A percentile compares a stretch with the other conserved stretches of the same genome.
These are phyloP conservation scores for Eimeria acervulina DNA, from an alignment of 169 alveolate genomes.

Conservation along the genomic window DNA sequence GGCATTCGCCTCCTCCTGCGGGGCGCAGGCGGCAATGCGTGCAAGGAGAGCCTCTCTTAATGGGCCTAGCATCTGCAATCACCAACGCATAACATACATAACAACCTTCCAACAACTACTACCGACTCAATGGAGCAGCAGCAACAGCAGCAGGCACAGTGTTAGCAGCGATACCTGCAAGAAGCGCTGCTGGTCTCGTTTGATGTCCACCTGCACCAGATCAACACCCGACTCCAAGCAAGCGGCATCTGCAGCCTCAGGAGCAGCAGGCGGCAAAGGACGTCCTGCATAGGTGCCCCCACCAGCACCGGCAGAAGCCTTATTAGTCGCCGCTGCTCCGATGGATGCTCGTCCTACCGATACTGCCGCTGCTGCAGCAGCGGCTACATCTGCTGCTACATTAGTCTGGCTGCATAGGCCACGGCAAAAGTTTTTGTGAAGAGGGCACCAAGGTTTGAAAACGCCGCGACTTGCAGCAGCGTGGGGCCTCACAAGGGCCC, in stretches of 20 bases:
- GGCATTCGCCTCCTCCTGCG: slow-evolving; percentile 43
- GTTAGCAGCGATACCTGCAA: background rate
- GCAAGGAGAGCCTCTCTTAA: slow-evolving; percentile 14
- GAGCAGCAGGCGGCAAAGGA: background rate
- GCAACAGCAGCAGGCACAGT: background rate
- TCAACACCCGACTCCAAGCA: background rate
- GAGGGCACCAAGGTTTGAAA: background rate
- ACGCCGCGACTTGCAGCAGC: background rate
- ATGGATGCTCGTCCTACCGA: background rate
- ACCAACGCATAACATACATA: background rate
- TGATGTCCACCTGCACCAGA: slow-evolving; percentile 26
- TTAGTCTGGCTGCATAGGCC: background rate
- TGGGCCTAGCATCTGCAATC: slow-evolving; percentile 33
- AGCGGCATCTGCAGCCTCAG: background rate
- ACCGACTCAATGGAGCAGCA: background rate
- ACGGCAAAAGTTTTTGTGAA: background rate
- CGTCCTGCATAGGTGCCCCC: background rate
- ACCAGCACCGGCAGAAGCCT: background rate
- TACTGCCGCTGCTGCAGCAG: background rate
- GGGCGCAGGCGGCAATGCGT: slow-evolving; percentile 36
- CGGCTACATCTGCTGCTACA: background rate
- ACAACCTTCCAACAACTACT: background rate
- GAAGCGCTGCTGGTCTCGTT: slow-evolving; percentile 62
- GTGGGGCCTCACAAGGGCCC: background rate
- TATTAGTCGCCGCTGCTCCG: background rate